Evolutionary conservation across 257 asterid genomes (phyloP).

Genomic region (Capsicum pubescens): DNA sequence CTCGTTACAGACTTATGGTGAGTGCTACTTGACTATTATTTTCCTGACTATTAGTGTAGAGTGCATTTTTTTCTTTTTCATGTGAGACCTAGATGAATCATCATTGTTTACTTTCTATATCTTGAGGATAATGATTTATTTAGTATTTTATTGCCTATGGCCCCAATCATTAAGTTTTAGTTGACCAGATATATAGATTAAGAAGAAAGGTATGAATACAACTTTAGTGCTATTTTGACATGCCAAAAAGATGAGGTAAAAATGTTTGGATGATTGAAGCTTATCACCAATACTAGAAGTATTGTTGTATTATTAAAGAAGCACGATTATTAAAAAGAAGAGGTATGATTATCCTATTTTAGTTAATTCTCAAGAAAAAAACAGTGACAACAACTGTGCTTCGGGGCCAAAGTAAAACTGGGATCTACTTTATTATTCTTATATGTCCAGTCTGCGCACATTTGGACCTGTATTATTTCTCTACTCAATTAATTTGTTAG

Average conservation of each 20-base stretch:
- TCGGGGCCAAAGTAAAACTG: neutral
- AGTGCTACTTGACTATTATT: constrained; percentile 34
- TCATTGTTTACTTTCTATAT: neutral
- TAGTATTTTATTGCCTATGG: neutral
- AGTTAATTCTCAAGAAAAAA: neutral
- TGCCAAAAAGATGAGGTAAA: neutral
- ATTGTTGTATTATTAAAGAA: neutral
- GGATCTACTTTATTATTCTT: neutral
- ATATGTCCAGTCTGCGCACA: neutral
- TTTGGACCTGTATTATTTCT: neutral
- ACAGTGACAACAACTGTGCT: neutral
- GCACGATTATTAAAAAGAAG: neutral
- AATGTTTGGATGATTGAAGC: neutral
- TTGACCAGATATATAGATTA: neutral
- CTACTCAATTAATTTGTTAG: neutral
- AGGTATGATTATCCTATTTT: neutral
- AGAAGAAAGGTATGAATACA: neutral
- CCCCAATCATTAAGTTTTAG: neutral
- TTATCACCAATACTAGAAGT: constrained; percentile 14
- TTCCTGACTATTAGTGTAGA: neutral
- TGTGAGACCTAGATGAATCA: constrained; percentile 7
- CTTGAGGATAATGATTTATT: constrained; percentile 10
- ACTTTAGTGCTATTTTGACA: neutral
- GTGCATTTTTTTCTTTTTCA: neutral
- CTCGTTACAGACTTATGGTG: constrained; percentile 98